Evolutionary conservation across 2,329 filamentous ascomycete species (phyloP).

Genomic region (Proliferodiscus dingleyae): DNA sequence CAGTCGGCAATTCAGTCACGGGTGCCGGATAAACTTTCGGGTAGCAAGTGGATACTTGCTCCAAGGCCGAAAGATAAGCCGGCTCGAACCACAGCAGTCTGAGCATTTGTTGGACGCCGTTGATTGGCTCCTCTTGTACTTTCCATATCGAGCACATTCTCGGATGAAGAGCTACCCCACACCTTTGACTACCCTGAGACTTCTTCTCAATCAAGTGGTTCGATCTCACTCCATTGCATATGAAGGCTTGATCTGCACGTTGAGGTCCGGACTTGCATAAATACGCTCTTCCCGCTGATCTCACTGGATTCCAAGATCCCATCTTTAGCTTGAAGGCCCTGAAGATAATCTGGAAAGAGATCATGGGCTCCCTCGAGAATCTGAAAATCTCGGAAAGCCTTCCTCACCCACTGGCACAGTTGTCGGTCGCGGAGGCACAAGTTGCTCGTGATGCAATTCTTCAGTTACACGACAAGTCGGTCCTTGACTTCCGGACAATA

Average conservation of each 20-base stretch:
- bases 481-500: slow-evolving; percentile 57
- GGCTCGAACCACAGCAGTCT: neutral
- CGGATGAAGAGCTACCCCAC: no score
- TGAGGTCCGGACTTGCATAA: no score
- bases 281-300: no score
- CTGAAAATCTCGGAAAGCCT: neutral
- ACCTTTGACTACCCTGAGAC: no score
- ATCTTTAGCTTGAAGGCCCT: neutral
- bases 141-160: slow-evolving; percentile 1
- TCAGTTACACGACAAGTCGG: slow-evolving; percentile 7
- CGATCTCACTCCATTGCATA: no score
- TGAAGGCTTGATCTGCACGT: no score
- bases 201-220: no score
- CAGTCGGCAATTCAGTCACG: neutral
- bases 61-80: neutral
- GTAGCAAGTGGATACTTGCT: neutral
- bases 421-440: slow-evolving; percentile 43
- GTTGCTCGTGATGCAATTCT: slow-evolving; percentile 46
- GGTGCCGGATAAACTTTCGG: neutral
- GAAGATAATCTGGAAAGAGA: neutral
- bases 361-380: slow-evolving; percentile 4
- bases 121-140: slow-evolving; percentile 1
- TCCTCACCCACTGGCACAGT: slow-evolving; percentile 43
- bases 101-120: neutral
- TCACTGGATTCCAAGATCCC: neutral